Evolutionary conservation across 1,284 basidiomycete species (phyloP).

Genomic region (Sanghuangporus sanghuang): DNA sequence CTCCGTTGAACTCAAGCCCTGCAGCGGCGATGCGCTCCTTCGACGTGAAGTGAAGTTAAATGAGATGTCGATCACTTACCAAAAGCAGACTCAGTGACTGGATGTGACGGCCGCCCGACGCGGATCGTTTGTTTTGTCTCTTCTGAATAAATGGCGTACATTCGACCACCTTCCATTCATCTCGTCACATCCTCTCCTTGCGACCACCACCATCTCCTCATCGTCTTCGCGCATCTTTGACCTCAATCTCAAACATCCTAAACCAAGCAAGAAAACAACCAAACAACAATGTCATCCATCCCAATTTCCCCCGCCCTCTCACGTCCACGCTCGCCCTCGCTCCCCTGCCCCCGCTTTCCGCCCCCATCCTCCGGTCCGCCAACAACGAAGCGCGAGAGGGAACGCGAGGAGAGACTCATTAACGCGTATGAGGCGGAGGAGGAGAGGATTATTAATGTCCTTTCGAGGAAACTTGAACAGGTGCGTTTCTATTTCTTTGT

Average conservation of each 20-base stretch:
- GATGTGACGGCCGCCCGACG: background rate
- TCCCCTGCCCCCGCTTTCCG: background rate
- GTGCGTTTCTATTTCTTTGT: slow-evolving; percentile 9
- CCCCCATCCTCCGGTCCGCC: background rate
- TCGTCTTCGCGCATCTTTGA: background rate
- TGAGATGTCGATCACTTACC: background rate
- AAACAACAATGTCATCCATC: background rate
- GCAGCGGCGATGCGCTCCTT: slow-evolving; percentile 73
- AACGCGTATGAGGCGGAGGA: slow-evolving; percentile 85
- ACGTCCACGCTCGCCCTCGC: background rate
- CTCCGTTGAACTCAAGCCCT: slow-evolving; percentile 71
- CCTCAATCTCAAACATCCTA: background rate
- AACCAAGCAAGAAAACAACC: background rate
- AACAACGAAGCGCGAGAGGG: slow-evolving; percentile 18
- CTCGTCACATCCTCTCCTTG: background rate
- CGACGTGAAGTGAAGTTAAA: slow-evolving; percentile 38
- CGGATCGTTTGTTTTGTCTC: background rate
- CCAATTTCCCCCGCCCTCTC: background rate
- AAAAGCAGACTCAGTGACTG: background rate
- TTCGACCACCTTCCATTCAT: background rate
- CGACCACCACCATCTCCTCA: background rate
- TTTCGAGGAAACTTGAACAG: slow-evolving; percentile 12
- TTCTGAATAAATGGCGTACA: background rate
- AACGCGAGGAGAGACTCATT: slow-evolving; percentile 66
- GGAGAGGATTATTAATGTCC: slow-evolving; percentile 74